Conservation (phyloP, 805 yeast genomes). For the Zygotorulaspora florentina region DNA sequence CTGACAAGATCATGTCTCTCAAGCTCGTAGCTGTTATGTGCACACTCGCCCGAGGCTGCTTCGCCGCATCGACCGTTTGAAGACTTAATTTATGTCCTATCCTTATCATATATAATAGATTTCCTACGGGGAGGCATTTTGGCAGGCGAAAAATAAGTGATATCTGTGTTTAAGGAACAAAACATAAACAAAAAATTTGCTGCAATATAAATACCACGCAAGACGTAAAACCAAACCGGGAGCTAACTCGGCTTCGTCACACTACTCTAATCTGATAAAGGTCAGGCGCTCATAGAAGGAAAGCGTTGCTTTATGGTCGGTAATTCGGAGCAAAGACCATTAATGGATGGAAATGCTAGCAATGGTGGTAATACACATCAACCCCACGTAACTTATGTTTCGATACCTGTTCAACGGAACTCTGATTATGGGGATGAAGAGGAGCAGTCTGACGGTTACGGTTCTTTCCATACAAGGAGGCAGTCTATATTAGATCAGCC, state of each 20-base stretch:
- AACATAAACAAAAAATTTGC: neutral
- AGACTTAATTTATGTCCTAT: no score
- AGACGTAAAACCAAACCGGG: neutral
- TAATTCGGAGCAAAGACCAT: constrained; percentile 10
- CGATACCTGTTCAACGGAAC: constrained; percentile 30
- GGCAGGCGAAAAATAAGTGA: no score
- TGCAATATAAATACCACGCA: neutral
- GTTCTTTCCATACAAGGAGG: constrained; percentile 25
- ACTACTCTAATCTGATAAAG: neutral
- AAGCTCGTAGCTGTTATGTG: no score
- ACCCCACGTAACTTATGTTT: constrained; percentile 30
- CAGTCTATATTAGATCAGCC: constrained; percentile 43
- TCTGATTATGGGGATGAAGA: constrained; percentile 10
- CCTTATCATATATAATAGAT: no score
- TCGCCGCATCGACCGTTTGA: no score
- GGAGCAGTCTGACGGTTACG: constrained; percentile 6
- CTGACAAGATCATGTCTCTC: no score
- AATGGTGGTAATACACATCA: constrained; percentile 1
- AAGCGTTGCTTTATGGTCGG: constrained; percentile 6
- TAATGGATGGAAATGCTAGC: constrained; percentile 5
- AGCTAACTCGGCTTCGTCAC: neutral
- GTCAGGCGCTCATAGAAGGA: neutral
- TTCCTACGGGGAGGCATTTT: no score
- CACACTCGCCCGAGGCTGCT: no score
- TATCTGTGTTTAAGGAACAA: neutral